Conservation (phyloP, 2,329 filamentous ascomycete genomes). For the Fusarium sp. region DNA sequence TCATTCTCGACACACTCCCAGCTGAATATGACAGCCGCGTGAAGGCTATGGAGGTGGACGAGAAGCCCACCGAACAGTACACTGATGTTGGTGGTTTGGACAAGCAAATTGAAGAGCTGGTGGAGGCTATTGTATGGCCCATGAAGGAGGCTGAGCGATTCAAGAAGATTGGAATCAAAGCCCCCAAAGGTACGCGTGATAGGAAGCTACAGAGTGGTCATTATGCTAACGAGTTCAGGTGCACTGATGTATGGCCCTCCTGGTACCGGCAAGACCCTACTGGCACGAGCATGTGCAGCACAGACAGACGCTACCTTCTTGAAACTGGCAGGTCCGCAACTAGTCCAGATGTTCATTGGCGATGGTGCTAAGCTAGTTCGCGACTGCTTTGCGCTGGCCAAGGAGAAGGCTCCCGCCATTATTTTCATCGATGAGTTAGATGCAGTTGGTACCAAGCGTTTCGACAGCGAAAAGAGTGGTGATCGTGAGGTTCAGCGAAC, state of each 20-base stretch:
- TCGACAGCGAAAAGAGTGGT: constrained; percentile 97
- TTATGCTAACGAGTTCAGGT: constrained; percentile 89
- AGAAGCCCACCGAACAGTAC: constrained; percentile 99
- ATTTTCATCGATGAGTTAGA: constrained; percentile 99
- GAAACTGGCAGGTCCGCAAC: constrained; percentile 95
- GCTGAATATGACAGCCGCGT: constrained; percentile 99
- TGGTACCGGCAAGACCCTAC: constrained; percentile 88
- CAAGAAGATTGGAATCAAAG: constrained; percentile 99
- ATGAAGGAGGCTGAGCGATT: constrained; percentile 99
- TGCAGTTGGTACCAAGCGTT: constrained; percentile 98
- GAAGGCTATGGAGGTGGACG: constrained; percentile 99
- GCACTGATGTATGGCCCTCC: constrained; percentile 98
- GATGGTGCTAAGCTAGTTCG: constrained; percentile 97
- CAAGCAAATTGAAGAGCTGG: constrained; percentile 98
- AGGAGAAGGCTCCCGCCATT: constrained; percentile 98
- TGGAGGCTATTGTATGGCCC: constrained; percentile 98
- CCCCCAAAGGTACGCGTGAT: constrained; percentile 82
- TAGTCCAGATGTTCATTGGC: constrained; percentile 99
- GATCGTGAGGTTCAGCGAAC: constrained; percentile 98
- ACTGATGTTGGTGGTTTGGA: constrained; percentile 96
- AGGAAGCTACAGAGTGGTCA: constrained; percentile 57
- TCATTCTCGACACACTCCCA: constrained; percentile 94
- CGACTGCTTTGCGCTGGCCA: constrained; percentile 96
- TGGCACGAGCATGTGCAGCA: constrained; percentile 94
- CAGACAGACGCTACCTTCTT: constrained; percentile 99